Base-by-base conservation (phyloP, 768 basidiomycete genomes). In the Pisolithus orientalis region DNA sequence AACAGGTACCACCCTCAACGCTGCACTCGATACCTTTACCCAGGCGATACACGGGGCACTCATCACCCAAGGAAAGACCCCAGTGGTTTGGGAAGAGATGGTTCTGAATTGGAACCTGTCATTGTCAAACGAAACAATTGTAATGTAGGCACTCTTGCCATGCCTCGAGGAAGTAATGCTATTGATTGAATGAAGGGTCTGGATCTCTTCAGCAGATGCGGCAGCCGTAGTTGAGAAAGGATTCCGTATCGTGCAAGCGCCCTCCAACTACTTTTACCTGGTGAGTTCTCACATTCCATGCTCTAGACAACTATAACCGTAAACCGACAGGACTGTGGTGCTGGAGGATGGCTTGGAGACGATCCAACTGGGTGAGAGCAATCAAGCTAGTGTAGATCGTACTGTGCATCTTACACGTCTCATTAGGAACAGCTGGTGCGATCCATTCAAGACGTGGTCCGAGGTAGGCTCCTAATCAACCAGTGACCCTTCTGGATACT, bases 71-170 rank as follows among this genome's bases (percentile, higher is more conserved):
- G 84, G 83, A 0, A 93, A 92, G 69, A 85, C 79, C 0, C 84
- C 89, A 1, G 82, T 91, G 31, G 88, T 93, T 6, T 92, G 89
- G 86, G 84, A 93, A 72, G 82, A 83, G 54, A 77, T 81, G 76
- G 68, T 73, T 9, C 51, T 72, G n/a, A 29, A 59, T 17, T 68
- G 65, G 57, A 70, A 74, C 46, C 57, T 79, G 9, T 68, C 64
- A 0, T 66, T 79, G 1, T 59, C 59, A 21, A 72, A 73, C 37
- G 72, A 77, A 39, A 73, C 75, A 8, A 57, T 78, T 49, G 59
- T 78, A 47, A 67, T 77, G 72, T 74, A 34, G 39, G 61, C 42
- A 6, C 1, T 29, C 16, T 31, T 24, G 17, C 49, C 14, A 13
- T 50, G 1, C 25, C 21, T 40, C 32, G 3, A 6, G 21, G 14